These are phyloP conservation scores for Scytalidium sp. DNA, from an alignment of 2,329 filamentous ascomycete genomes.

Conservation along the genomic window DNA sequence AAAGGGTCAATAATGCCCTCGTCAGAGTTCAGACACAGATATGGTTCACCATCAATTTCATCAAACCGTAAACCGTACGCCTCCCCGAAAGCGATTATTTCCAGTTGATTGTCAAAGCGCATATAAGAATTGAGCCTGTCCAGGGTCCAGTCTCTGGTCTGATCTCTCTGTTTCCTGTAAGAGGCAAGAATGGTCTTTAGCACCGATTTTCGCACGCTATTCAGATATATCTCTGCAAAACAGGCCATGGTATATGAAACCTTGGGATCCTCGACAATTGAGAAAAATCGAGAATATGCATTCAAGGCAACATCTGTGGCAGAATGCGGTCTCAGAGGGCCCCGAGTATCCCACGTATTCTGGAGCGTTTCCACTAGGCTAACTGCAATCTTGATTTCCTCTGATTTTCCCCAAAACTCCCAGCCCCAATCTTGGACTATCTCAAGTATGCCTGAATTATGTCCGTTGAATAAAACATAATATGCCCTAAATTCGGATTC, in stretches of 20 bases:
- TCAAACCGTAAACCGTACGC: constrained; percentile 54
- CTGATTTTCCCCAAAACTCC: constrained; percentile 52
- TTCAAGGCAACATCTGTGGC: constrained; percentile 40
- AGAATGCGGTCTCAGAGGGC: constrained; percentile 47
- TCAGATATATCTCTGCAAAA: constrained; percentile 66
- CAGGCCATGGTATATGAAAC: constrained; percentile 70
- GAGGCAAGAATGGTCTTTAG: constrained; percentile 52
- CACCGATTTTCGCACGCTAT: constrained; percentile 55
- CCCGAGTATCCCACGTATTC: constrained; percentile 53
- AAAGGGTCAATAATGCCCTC: constrained; percentile 33
- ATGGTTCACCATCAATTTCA: constrained; percentile 32
- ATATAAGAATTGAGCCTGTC: constrained; percentile 53
- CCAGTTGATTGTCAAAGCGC: constrained; percentile 64
- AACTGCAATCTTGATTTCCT: constrained; percentile 59
- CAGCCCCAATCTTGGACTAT: constrained; percentile 54
- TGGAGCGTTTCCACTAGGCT: constrained; percentile 59
- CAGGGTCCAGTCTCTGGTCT: constrained; percentile 58
- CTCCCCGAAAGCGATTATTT: constrained; percentile 64
- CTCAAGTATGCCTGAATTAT: constrained; percentile 55
- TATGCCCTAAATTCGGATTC: constrained; percentile 66
- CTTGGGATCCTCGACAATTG: constrained; percentile 51
- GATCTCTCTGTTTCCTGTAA: constrained; percentile 53
- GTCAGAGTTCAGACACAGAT: constrained; percentile 24
- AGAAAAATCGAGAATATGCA: constrained; percentile 54
- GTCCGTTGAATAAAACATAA: constrained; percentile 59